Conservation (phyloP, 2,329 filamentous ascomycete genomes). For the Aphanoascus verrucosus region DNA sequence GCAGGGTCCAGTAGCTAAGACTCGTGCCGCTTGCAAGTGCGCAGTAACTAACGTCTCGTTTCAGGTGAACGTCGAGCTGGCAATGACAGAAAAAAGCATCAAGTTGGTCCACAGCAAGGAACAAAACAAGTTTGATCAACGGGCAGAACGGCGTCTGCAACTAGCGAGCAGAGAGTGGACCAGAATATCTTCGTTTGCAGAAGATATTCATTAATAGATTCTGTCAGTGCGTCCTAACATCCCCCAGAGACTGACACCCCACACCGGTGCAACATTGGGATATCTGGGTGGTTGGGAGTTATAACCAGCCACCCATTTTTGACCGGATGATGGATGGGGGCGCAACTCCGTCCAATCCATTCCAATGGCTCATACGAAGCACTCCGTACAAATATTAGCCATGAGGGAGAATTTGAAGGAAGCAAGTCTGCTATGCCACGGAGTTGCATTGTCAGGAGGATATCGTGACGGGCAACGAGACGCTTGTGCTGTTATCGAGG, state of each 20-base stretch:
- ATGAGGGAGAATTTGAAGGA: too few relatives aligned
- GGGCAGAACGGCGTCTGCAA: background rate
- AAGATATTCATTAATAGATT: background rate
- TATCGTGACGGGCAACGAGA: too few relatives aligned
- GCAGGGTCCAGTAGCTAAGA: background rate
- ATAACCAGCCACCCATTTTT: slow-evolving; percentile 10
- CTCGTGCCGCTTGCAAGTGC: background rate
- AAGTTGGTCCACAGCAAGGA: background rate
- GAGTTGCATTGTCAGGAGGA: too few relatives aligned
- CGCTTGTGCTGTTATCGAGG: too few relatives aligned
- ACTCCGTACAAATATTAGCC: too few relatives aligned
- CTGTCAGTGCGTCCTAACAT: background rate
- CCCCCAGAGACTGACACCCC: background rate
- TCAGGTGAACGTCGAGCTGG: background rate
- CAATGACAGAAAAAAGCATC: background rate
- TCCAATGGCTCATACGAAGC: too few relatives aligned
- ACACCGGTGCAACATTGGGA: background rate
- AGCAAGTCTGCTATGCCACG: too few relatives aligned
- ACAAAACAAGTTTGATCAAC: background rate
- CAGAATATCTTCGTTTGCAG: background rate
- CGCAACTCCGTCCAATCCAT: too few relatives aligned
- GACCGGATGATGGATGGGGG: background rate
- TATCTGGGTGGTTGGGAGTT: slow-evolving; percentile 8
- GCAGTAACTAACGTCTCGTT: background rate
- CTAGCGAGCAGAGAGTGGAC: background rate